Conservation (phyloP, 495 filamentous ascomycete genomes). For the Penicillium parvum region DNA sequence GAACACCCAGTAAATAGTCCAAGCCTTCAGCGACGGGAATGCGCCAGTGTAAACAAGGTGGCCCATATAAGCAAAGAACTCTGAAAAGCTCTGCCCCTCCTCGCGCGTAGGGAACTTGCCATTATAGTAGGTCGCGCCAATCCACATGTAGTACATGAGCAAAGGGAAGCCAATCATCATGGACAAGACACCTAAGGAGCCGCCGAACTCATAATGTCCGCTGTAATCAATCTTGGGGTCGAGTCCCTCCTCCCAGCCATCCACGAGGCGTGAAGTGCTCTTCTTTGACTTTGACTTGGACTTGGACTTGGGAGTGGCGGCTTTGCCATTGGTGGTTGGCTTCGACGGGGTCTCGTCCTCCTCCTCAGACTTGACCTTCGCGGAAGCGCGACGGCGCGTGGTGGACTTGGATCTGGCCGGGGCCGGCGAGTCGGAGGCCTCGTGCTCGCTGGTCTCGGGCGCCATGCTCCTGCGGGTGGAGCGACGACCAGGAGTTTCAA, state of each 20-base stretch:
- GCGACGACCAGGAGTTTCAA: constrained; percentile 53
- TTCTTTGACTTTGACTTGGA: constrained; percentile 25
- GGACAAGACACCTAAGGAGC: constrained; percentile 64
- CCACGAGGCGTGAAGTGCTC: constrained; percentile 53
- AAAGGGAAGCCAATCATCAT: constrained; percentile 92
- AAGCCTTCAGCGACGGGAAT: constrained; percentile 73
- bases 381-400: constrained; percentile 32
- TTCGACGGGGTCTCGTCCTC: constrained; percentile 28
- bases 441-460: constrained; percentile 28
- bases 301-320: constrained; percentile 16
- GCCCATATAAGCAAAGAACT: constrained; percentile 65
- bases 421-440: constrained; percentile 28
- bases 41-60: constrained; percentile 74
- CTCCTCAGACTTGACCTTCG: constrained; percentile 31
- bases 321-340: constrained; percentile 38
- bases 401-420: constrained; percentile 25
- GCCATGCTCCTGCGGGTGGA: constrained; percentile 41
- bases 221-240: constrained; percentile 78
- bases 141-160: constrained; percentile 99
- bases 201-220: constrained; percentile 85
- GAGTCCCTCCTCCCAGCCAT: constrained; percentile 62
- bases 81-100: constrained; percentile 57
- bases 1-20: constrained; percentile 91
- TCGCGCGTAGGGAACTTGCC: constrained; percentile 69
- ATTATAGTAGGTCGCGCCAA: constrained; percentile 86